Base-by-base conservation (phyloP, 768 basidiomycete genomes). In the Amanita jacksonii region DNA sequence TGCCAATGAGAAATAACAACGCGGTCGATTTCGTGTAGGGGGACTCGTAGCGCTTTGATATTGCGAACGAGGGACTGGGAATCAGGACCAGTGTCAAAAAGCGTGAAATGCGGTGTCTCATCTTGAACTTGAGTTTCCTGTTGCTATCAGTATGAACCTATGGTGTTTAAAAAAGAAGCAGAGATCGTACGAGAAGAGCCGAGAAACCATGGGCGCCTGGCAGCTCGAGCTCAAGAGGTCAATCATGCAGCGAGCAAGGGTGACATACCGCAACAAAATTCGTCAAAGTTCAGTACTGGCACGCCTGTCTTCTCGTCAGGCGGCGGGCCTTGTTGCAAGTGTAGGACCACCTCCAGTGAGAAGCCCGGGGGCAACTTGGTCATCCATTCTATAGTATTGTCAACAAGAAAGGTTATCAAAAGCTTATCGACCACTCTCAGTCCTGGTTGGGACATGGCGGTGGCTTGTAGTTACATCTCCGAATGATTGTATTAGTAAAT, bases 71-170 rank as follows among this genome's bases (percentile, higher is more conserved):
- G 76, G 20, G 82, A 79, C 18, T 65, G 67, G 12, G 76, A 74
- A 55, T 91, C 88, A 7, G 88, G 89, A 0, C 89, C 89, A 12
- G 85, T 81, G 62, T 92, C 89, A 55, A 92, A 88, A 27, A 91
- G 69, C 12, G 77, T 78, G n/a, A 70, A 62, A 43, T 76, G 73
- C 3, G 66, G 54, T 46, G 58, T 43, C 32, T 67, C 58, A 16
- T 63, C 77, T 18, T 66, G 52, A 19, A 70, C 59, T 46, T 72
- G 68, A 2, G 79, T 85, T 68, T 83, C 73, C 79, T 80, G 55
- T 33, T 15, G 15, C 20, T n/a, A n/a, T n/a, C n/a, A 20, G 10
- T 33, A 22, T 30, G n/a, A 38, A 10, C n/a, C 13, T 42, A 19
- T 28, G 15, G n/a, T 25, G n/a, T 41, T 12, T 33, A 1, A 24